Percentiles rank a stretch among this genome's conserved stretches.
Conservation (phyloP, 2,329 filamentous ascomycete genomes). For the Trichoderma oligosporum region DNA sequence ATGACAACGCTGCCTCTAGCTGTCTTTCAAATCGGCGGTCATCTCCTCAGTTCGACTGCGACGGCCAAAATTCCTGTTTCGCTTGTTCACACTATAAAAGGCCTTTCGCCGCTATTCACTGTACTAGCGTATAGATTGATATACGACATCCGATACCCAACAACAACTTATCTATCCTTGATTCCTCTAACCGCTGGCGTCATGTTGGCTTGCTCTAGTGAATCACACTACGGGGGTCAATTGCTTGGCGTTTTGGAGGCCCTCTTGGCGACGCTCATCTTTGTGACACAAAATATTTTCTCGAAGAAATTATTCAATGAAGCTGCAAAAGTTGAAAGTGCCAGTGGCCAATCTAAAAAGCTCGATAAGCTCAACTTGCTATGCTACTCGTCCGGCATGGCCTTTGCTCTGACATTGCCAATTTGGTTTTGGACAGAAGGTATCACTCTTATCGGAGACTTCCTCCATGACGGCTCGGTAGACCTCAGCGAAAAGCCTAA, state of each 20-base stretch:
- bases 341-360: conserved; percentile 63
- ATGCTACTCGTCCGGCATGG: conserved; percentile 93
- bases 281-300: conserved; percentile 97
- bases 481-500: conserved; percentile 57
- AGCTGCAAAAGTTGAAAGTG: conserved; percentile 72
- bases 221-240: conserved; percentile 72
- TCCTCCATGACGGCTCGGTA: conserved; percentile 76
- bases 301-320: conserved; percentile 98
- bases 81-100: conserved; percentile 97
- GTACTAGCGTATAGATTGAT: conserved; percentile 88
- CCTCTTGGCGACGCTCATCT: conserved; percentile 84
- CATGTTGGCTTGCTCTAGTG: conserved; percentile 90
- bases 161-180: conserved; percentile 80
- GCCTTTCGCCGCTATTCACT: conserved; percentile 90
- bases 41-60: conserved; percentile 89
- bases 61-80: conserved; percentile 95
- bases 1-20: conserved; percentile 86
- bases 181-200: conserved; percentile 93
- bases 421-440: conserved; percentile 95
- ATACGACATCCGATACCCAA: conserved; percentile 83
- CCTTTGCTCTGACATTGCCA: conserved; percentile 81
- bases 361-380: conserved; percentile 95
- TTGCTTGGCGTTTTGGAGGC: conserved; percentile 87
- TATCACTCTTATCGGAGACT: conserved; percentile 69
- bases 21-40: conserved; percentile 86